Percentiles rank a stretch among this genome's conserved stretches.
Conservation (phyloP, 495 filamentous ascomycete genomes). For the Daldinia childiae region DNA sequence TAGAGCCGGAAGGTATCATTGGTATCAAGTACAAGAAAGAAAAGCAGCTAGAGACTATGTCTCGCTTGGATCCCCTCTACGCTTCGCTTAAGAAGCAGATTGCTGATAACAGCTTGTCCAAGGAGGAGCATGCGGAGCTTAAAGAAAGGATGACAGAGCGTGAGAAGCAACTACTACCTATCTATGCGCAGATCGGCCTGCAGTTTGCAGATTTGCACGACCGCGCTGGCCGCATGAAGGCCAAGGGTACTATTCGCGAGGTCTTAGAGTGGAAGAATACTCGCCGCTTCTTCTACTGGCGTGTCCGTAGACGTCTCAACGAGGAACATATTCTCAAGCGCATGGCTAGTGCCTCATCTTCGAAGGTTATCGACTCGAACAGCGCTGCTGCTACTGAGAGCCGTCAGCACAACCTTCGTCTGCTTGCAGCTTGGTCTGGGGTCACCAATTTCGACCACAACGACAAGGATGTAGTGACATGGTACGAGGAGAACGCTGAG, state of each 20-base stretch:
- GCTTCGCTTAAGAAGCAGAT: conserved; percentile 80
- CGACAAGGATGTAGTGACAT: conserved; percentile 85
- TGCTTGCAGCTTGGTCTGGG: conserved; percentile 80
- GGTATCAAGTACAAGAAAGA: conserved; percentile 98
- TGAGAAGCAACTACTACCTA: conserved; percentile 87
- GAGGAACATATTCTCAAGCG: conserved; percentile 95
- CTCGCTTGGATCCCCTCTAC: conserved; percentile 86
- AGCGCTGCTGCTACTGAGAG: conserved; percentile 55
- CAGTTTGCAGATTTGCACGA: conserved; percentile 98
- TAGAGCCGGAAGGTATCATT: conserved; percentile 98
- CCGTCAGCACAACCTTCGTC: conserved; percentile 70
- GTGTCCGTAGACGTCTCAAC: conserved; percentile 93
- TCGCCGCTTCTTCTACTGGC: conserved; percentile 99
- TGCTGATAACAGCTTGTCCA: conserved; percentile 70
- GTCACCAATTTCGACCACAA: conserved; percentile 75
- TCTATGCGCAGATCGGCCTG: conserved; percentile 90
- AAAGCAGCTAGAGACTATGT: conserved; percentile 98
- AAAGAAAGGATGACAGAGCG: conserved; percentile 88
- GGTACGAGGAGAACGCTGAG: conserved; percentile 98
- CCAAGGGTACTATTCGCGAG: conserved; percentile 91
- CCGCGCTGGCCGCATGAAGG: conserved; percentile 95
- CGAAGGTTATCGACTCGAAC: conserved; percentile 51
- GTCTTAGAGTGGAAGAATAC: conserved; percentile 86
- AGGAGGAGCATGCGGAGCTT: conserved; percentile 77
- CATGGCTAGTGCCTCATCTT: conserved; percentile 66